Evolutionary conservation across 192 early-diverging fungal genomes (phyloP).

Genomic region (Lobosporangium transversale): DNA sequence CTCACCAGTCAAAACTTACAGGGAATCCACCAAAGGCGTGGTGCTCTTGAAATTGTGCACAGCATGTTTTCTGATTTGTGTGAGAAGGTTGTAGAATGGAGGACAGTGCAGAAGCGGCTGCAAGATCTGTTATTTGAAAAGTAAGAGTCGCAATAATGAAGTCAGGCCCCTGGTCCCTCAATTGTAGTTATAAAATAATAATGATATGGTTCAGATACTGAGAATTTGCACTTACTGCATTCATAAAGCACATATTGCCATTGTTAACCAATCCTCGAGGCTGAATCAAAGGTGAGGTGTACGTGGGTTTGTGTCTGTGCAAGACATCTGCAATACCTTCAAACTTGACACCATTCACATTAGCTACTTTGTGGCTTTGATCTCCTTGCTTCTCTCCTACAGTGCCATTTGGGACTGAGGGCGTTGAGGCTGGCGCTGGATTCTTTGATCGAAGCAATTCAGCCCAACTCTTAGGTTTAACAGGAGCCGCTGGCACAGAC

Average conservation of each 20-base stretch:
- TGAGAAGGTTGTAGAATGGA: conserved; percentile 92
- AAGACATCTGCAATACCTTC: conserved; percentile 56
- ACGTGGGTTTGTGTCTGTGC: conserved; percentile 54
- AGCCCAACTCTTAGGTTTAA: conserved; percentile 59
- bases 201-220: background rate
- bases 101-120: conserved; percentile 93
- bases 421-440: conserved; percentile 2
- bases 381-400: conserved; percentile 5
- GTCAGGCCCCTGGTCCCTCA: background rate
- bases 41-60: conserved; percentile 77
- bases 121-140: conserved; percentile 60
- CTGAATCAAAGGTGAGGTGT: conserved; percentile 59
- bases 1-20: conserved; percentile 79
- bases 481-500: conserved; percentile 12
- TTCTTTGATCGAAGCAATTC: conserved; percentile 47
- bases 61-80: conserved; percentile 68
- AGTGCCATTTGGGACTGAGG: conserved; percentile 39
- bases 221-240: conserved; percentile 73
- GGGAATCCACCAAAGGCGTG: conserved; percentile 86
- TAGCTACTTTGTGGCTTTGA: background rate
- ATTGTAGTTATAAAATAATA: background rate
- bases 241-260: conserved; percentile 99
- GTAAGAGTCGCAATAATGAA: background rate
- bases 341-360: conserved; percentile 34
- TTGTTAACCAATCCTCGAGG: conserved; percentile 96